These are phyloP conservation scores for Erigeron canadensis DNA, from an alignment of 129 eudicot species.

Conservation along the genomic window DNA sequence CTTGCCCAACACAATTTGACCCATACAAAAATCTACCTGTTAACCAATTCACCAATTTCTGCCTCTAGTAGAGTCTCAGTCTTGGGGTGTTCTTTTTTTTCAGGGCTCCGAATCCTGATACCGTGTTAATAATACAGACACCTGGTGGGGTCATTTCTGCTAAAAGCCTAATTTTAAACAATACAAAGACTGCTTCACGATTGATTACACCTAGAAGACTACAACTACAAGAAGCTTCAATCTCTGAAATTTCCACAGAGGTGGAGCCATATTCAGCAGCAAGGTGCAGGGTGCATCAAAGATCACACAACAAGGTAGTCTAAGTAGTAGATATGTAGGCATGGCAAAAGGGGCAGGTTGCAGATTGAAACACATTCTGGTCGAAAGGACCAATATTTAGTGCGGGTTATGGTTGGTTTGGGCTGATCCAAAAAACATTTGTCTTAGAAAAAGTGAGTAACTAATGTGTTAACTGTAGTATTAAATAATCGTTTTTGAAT, in stretches of 20 bases:
- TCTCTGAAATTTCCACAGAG: constrained; percentile 45
- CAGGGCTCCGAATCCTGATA: constrained; percentile 98
- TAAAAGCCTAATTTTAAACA: constrained; percentile 56
- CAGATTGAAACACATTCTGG: background rate
- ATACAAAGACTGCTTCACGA: constrained; percentile 66
- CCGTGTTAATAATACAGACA: constrained; percentile 79
- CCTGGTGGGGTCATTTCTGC: constrained; percentile 80
- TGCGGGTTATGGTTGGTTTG: background rate
- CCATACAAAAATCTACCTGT: background rate
- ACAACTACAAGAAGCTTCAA: constrained; percentile 58
- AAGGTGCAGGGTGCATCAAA: constrained; percentile 65
- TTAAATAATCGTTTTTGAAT: background rate
- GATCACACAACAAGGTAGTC: constrained; percentile 55
- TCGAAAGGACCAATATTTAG: background rate
- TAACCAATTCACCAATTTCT: background rate
- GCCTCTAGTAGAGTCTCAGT: background rate
- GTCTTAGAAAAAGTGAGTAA: background rate
- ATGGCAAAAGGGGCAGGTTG: background rate
- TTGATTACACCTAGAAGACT: constrained; percentile 67
- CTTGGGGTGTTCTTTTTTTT: constrained; percentile 10
- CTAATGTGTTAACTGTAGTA: background rate
- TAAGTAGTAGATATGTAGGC: background rate
- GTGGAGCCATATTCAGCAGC: constrained; percentile 87
- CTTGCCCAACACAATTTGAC: background rate
- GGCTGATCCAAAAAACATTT: background rate